Base-by-base conservation (phyloP, 108 stramenopile genomes). In the Aurantiochytrium sp. region DNA sequence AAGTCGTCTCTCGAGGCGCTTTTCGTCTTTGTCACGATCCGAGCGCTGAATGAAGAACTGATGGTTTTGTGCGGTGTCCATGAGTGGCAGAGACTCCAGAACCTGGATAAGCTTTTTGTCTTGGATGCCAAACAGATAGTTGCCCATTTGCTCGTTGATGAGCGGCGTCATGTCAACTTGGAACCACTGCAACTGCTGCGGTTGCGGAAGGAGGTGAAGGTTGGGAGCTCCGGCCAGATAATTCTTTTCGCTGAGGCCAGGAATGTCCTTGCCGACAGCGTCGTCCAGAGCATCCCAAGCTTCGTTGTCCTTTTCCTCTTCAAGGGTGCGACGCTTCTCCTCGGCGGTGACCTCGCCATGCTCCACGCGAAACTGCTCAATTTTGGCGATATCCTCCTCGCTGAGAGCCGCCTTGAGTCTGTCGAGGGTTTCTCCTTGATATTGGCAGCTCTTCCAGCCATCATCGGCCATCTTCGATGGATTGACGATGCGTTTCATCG, bases 391-490 rank as follows among this genome's bases (percentile, higher is more conserved):
- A 23, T 83, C 76, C 51, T 83, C 18, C 10, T 10, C 10, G 18
- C 43, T 83, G 76, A 83, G 76, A 6, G 49, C 51, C 49, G 6
- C 6, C 28, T 83, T 83, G 23, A 83, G 25, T 18, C 19, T 53
- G 51, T 83, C 49, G 49, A 83, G 76, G 28, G 45, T 83, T 12
- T 28, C 76, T 43, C 76, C 76, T 16, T 83, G 45, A 45, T 83
- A 83, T 18, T 47, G 45, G 3, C 76, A 83, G 51, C 49, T 53
- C 51, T 83, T 83, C 76, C 76, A 83, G 6, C 76, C 76, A 35
- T 83, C 76, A 35, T 83, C 76, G 51, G 76, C 76, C 76, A 83
- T 83, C 28, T 83, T 83, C 6, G 76, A 83, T 45, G 76, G 76
- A 23, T 83, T 83, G 8, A 83, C 76, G 25, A 12, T 83, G 0